phyloP scores from a whole-genome alignment of 257 asterid genomes.

The Solanum acaule region DNA sequence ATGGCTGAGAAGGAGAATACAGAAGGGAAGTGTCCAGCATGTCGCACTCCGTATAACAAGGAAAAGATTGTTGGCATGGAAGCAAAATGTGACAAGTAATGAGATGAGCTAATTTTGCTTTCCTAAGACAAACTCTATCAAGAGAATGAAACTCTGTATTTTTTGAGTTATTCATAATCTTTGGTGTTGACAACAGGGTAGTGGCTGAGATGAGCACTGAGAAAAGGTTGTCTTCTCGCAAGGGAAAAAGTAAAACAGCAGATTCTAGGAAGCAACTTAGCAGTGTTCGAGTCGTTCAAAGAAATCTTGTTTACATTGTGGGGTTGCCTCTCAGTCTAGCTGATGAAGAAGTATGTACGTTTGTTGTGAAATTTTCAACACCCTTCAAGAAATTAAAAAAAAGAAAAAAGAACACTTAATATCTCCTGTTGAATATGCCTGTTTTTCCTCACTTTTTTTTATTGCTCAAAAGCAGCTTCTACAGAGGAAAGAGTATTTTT shows the following conservation, averaged over 20 bases:
- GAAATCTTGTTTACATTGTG: constrained; percentile 89
- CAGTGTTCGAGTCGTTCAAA: constrained; percentile 84
- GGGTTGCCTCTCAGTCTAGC: constrained; percentile 88
- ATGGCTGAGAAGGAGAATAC: constrained; percentile 97
- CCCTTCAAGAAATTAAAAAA: background rate
- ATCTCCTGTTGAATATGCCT: background rate
- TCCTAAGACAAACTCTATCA: background rate
- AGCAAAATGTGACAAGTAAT: constrained; percentile 67
- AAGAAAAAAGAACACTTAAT: background rate
- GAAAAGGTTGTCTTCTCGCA: constrained; percentile 54
- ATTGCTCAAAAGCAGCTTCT: constrained; percentile 54
- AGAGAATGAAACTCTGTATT: background rate
- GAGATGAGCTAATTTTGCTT: background rate
- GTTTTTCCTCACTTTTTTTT: background rate
- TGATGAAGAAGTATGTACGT: constrained; percentile 68
- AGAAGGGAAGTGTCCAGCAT: constrained; percentile 97
- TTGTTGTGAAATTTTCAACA: background rate
- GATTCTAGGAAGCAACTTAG: constrained; percentile 90
- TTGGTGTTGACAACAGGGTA: constrained; percentile 34
- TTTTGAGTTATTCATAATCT: background rate
- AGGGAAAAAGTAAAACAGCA: constrained; percentile 64
- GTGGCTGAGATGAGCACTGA: constrained; percentile 41
- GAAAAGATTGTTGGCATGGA: constrained; percentile 84
- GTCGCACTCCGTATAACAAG: constrained; percentile 91
- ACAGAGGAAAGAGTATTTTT: constrained; percentile 69